Percentiles rank a stretch among this genome's conserved stretches.
These are phyloP conservation scores for Primulina huaijiensis DNA, from an alignment of 257 asterid species.

Conservation along the genomic window DNA sequence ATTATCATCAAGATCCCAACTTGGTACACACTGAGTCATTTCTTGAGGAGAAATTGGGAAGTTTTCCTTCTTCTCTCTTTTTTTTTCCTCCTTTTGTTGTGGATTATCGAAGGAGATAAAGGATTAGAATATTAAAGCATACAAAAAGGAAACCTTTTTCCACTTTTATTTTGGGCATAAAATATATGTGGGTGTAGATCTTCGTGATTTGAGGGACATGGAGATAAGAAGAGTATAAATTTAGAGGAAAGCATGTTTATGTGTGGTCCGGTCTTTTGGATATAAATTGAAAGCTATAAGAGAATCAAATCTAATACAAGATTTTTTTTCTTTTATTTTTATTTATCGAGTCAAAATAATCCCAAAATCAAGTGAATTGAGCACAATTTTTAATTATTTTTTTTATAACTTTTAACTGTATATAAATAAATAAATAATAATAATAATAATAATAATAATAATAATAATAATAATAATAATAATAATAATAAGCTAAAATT, in stretches of 20 bases:
- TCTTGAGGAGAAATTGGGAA: background rate
- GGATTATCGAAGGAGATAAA: background rate
- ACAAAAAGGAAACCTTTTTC: background rate
- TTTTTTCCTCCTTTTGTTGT: no score
- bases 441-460: no score
- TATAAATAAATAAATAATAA: no score
- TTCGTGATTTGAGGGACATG: background rate
- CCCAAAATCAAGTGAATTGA: no score
- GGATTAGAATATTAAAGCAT: background rate
- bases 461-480: no score
- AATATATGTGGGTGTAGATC: background rate
- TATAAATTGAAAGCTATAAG: no score
- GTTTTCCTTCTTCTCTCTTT: no score
- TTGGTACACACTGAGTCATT: conserved; percentile 77
- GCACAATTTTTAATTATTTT: no score
- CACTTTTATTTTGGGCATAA: background rate
- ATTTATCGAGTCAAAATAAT: background rate
- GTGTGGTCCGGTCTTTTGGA: background rate
- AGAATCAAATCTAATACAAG: background rate
- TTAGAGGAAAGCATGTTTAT: background rate
- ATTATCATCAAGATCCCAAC: conserved; percentile 54
- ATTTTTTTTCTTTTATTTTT: no score
- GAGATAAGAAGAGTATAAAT: background rate
- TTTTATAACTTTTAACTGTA: background rate
- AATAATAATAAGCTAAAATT: background rate